Percentiles rank a stretch among this genome's conserved stretches.
Conservation (phyloP, 352 stramenopile genomes). For the Pelagophyceae sp. region DNA sequence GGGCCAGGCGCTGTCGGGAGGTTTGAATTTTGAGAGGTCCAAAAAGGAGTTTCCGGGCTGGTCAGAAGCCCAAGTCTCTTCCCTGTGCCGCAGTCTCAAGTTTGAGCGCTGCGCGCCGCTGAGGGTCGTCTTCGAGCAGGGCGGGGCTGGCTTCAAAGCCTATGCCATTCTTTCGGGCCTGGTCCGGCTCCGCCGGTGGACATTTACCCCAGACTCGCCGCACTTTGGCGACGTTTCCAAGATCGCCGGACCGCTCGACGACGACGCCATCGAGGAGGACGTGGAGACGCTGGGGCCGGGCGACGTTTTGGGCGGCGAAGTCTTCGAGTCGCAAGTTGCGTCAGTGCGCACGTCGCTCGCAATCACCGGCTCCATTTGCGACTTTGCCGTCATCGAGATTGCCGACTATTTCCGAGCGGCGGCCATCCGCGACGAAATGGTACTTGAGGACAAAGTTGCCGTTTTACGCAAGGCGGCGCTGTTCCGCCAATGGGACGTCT, state of each 20-base stretch:
- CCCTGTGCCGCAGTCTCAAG: neutral
- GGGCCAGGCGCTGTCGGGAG: too few relatives aligned
- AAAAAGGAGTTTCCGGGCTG: too few relatives aligned
- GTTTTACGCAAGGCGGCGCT: neutral
- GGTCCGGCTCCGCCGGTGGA: neutral
- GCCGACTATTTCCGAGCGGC: neutral
- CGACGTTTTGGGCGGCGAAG: neutral
- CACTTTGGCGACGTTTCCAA: too few relatives aligned
- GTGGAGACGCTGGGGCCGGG: neutral
- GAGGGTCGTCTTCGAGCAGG: neutral
- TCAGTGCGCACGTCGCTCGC: neutral
- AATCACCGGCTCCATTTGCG: neutral
- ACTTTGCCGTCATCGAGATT: neutral
- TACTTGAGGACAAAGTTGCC: neutral
- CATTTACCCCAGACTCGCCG: neutral
- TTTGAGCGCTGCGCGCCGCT: neutral
- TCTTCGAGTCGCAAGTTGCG: neutral
- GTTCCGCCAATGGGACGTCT: neutral
- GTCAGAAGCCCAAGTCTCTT: neutral
- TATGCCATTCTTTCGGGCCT: neutral
- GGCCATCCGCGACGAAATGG: neutral
- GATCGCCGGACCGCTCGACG: neutral
- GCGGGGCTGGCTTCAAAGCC: neutral
- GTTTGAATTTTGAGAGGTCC: too few relatives aligned
- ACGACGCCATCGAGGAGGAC: neutral